Base-by-base conservation (phyloP, 2,329 filamentous ascomycete species). In the Aspergillus chevalieri region DNA sequence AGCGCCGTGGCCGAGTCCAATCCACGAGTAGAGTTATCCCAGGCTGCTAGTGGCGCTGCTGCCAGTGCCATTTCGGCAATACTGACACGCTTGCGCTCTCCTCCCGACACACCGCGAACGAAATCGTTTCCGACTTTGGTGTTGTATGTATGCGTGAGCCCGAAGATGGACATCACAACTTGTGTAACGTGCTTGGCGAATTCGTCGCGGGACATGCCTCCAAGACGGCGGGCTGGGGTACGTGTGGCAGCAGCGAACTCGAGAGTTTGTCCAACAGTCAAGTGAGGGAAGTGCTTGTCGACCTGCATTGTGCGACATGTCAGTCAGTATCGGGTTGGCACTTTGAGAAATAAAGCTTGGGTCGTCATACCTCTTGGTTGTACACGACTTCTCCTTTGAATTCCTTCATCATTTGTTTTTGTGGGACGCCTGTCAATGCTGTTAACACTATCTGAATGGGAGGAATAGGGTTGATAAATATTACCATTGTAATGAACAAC, bases 401-500 rank as follows among this genome's bases (percentile, higher is more conserved):
- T 45, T 69, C 62, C 51, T 67, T 68, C 4, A 61, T 52, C 57
- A 68, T 65, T 10, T 61, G 53, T 17, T 50, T 15, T 38, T 61
- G 60, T 2, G 62, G 54, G 22, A 64, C 26, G 26, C 26, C 26
- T 30, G 10, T 12, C 26, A 30, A 53, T 33, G 56, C 52, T 59
- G 10, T 49, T 14, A 43, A 41, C 39, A 41, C 39, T 12, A 41
- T 15, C 21, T 22, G 15, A 39, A 7, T 10, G 19, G 41, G n/a
- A 21, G 12, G 19, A 3, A 1, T 42, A 7, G 30, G 22, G 12
- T 51, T 30, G 26, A 30, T 4, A 4, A 30, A 30, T 3, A 10
- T 30, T 78, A 57, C 84, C 81, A 78, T 91, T 86, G 63, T 93
- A 93, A 71, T 93, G 91, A 64, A 93, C 81, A 48, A 85, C 81